phyloP scores from a whole-genome alignment of 768 basidiomycete genomes.

The Pleurotus tuoliensis region DNA sequence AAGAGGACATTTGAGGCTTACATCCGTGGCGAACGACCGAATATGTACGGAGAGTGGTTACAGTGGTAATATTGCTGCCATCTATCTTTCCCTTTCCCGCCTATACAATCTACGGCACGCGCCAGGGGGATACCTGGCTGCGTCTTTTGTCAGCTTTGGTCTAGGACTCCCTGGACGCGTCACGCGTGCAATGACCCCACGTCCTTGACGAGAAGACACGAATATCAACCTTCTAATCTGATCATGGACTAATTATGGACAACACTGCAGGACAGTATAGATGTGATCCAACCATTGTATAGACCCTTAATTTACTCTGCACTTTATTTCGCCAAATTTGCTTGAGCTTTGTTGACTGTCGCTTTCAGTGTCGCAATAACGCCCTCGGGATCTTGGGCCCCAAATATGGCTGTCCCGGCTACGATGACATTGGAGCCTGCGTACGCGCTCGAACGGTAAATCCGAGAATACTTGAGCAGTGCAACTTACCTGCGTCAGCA shows the following conservation, averaged over 20 bases:
- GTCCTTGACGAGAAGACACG: neutral
- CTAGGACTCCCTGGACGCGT: too few species aligned
- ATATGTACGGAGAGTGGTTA: slow-evolving; percentile 90
- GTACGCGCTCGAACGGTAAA: neutral
- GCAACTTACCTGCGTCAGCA: slow-evolving; percentile 73
- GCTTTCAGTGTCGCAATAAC: slow-evolving; percentile 74
- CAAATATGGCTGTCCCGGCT: slow-evolving; percentile 94
- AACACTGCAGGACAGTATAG: neutral
- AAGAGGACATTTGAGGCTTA: slow-evolving; percentile 96
- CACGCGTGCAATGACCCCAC: neutral
- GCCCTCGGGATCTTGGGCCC: slow-evolving; percentile 67
- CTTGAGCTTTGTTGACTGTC: slow-evolving; percentile 66
- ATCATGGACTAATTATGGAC: neutral
- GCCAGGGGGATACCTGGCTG: too few species aligned
- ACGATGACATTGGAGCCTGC: slow-evolving; percentile 97
- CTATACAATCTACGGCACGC: too few species aligned
- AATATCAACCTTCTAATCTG: neutral
- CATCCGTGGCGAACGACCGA: slow-evolving; percentile 85
- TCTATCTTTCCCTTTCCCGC: neutral
- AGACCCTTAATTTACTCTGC: slow-evolving; percentile 9
- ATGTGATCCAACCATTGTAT: neutral
- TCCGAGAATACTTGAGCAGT: neutral
- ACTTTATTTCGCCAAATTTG: slow-evolving; percentile 26
- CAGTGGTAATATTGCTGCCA: slow-evolving; percentile 34
- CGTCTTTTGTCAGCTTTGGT: too few species aligned